Percentiles rank a stretch among this genome's conserved stretches.
phyloP scores from a whole-genome alignment of 2,329 filamentous ascomycete genomes.

The Fusarium sp. region DNA sequence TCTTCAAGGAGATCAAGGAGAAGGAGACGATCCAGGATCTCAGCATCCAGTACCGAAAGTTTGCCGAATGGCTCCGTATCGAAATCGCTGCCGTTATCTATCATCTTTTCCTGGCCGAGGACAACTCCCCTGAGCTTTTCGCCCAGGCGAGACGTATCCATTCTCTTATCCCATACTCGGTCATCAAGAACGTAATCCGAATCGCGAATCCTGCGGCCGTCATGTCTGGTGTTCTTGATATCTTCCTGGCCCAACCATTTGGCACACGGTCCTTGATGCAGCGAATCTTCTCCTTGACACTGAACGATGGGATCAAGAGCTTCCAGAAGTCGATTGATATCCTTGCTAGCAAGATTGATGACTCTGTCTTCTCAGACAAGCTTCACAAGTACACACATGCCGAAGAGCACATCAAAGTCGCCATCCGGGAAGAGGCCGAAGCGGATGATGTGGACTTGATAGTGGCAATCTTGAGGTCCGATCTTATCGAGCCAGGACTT shows the following conservation, averaged over 20 bases:
- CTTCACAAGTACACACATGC: constrained; percentile 83
- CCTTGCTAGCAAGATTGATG: constrained; percentile 82
- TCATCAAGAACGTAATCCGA: constrained; percentile 96
- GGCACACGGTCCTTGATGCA: constrained; percentile 91
- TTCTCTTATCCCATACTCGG: constrained; percentile 90
- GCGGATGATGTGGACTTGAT: constrained; percentile 85
- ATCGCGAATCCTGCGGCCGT: constrained; percentile 97
- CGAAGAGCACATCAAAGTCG: constrained; percentile 79
- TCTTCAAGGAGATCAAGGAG: constrained; percentile 92
- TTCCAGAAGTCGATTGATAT: constrained; percentile 90
- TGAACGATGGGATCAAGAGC: constrained; percentile 88
- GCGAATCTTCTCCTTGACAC: constrained; percentile 90
- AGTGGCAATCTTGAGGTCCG: constrained; percentile 85
- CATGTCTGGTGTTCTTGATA: constrained; percentile 94
- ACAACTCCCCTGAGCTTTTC: constrained; percentile 97
- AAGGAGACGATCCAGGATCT: constrained; percentile 90
- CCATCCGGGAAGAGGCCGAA: constrained; percentile 79
- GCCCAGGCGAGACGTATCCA: constrained; percentile 95
- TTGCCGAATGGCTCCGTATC: constrained; percentile 97
- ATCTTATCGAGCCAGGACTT: constrained; percentile 79
- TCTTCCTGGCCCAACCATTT: constrained; percentile 96
- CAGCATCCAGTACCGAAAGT: constrained; percentile 96
- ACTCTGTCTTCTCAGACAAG: constrained; percentile 82
- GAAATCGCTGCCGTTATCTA: constrained; percentile 97
- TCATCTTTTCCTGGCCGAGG: constrained; percentile 95